Evolutionary conservation across 2,329 filamentous ascomycete species (phyloP).

Genomic region (Neurospora sp.): DNA sequence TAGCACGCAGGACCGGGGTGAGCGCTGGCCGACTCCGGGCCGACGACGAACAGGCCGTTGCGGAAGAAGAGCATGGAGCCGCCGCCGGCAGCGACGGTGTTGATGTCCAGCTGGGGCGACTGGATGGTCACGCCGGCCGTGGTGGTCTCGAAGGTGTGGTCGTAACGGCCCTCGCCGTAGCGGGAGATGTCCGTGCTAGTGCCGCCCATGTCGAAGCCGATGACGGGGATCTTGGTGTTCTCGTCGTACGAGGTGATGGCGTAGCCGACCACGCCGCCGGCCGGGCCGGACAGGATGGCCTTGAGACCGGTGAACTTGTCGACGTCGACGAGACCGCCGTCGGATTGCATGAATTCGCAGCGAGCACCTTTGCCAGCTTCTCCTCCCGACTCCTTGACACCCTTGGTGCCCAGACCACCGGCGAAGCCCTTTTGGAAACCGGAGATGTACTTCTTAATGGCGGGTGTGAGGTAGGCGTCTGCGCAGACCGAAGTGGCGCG

Average conservation of each 20-base stretch:
- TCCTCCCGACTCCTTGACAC: slow-evolving; percentile 46
- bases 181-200: slow-evolving; percentile 87
- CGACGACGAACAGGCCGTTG: slow-evolving; percentile 84
- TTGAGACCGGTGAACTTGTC: slow-evolving; percentile 75
- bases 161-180: slow-evolving; percentile 76
- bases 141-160: slow-evolving; percentile 90
- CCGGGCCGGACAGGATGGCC: slow-evolving; percentile 80
- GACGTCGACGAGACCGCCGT: slow-evolving; percentile 65
- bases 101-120: slow-evolving; percentile 86
- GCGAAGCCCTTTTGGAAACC: slow-evolving; percentile 75
- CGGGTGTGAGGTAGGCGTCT: slow-evolving; percentile 71
- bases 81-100: slow-evolving; percentile 86
- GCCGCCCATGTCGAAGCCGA: slow-evolving; percentile 94
- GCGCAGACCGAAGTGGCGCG: slow-evolving; percentile 68
- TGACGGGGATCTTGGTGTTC: slow-evolving; percentile 72
- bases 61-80: slow-evolving; percentile 78
- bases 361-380: slow-evolving; percentile 47
- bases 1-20: slow-evolving; percentile 89
- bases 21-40: slow-evolving; percentile 79
- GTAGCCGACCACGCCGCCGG: slow-evolving; percentile 89
- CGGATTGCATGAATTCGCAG: slow-evolving; percentile 93
- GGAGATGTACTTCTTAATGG: slow-evolving; percentile 63
- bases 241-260: slow-evolving; percentile 85
- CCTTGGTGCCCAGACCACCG: slow-evolving; percentile 68
- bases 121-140: slow-evolving; percentile 92